phyloP scores from a whole-genome alignment of 352 stramenopile genomes.

The Phytophthora tubulina region DNA sequence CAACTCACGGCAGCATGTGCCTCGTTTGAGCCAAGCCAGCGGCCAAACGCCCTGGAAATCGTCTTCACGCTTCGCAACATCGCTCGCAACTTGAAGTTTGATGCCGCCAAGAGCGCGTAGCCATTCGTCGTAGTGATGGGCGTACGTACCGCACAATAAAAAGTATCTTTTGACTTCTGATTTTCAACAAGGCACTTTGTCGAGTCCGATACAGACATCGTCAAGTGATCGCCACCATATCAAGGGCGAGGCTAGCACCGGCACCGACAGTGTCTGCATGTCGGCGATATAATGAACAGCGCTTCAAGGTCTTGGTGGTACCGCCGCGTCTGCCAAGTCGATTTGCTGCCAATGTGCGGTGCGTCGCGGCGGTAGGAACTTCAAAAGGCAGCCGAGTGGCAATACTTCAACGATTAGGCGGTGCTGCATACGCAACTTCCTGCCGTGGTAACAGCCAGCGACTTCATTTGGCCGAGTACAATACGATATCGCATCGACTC shows the following conservation, averaged over 20 bases:
- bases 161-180: conserved; percentile 31
- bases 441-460: too few relatives aligned
- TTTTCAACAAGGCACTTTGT: not conserved
- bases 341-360: conserved; percentile 20
- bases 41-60: conserved; percentile 62
- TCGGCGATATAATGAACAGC: conserved; percentile 2
- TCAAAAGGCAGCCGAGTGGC: not conserved
- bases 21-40: conserved; percentile 40
- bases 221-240: too few relatives aligned
- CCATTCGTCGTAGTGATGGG: conserved; percentile 20
- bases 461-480: not conserved
- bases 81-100: conserved; percentile 25
- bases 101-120: conserved; percentile 20
- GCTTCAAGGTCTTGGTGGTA: conserved; percentile 13
- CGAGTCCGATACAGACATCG: too few relatives aligned
- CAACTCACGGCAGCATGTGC: conserved; percentile 51
- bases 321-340: conserved; percentile 11
- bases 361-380: not conserved
- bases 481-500: not conserved
- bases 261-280: conserved; percentile 10
- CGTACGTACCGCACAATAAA: conserved; percentile 2
- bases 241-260: conserved; percentile 1
- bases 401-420: conserved; percentile 25
- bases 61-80: conserved; percentile 58
- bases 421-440: not conserved